Evolutionary conservation across 495 filamentous ascomycete genomes (phyloP), one percentile per base, ranked within the genome.

Genomic region (Pseudoneurospora amorphoporcata): DNA sequence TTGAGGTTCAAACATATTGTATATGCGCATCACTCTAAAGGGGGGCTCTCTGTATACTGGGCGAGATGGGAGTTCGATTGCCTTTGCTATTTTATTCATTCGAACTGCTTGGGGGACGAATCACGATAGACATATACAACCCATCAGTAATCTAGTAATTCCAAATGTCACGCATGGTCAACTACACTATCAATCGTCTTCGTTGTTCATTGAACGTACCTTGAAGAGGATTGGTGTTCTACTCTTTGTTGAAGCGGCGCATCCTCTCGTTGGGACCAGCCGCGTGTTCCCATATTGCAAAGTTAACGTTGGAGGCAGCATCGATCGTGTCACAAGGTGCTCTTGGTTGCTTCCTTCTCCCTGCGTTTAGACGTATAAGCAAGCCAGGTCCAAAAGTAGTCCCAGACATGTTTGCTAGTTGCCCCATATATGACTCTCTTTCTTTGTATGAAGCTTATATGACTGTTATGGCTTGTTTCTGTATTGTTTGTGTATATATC

Each of bases 81-180:
- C 29, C 47, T 40, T 40, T 61, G 53, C 53, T 40, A 32, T 39
- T 69, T 19, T 68, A 68, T 68, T 72, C n/a, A 37, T 47, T 32
- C 19, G 14, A 71, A 35, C 43, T 61, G 53, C 53, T 61, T 61
- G 53, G 53, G 72, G 72, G 61, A 77, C 73, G 73, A 76, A 73
- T 77, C 74, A 81, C 73, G 76, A 79, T 81, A 82, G 79, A 82
- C 75, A 78, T 78, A 77, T 8, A 75, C 78, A 78, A 72, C 73
- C 71, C 65, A 68, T 72, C 78, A 70, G 71, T 82, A 82, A 82
- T 81, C 73, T 69, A 75, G 73, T 82, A 82, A 82, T 82, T 77
- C 69, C 69, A 72, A 71, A 73, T 68, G 39, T 68, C 68, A 69
- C 39, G 45, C n/a, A 71, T 29, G 53, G 53, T 61, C 29, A 32